A percentile compares a stretch with the other conserved stretches of the same genome.
Evolutionary conservation across 2,329 filamentous ascomycete genomes (phyloP).

Genomic region (Fusarium gaditjirri): DNA sequence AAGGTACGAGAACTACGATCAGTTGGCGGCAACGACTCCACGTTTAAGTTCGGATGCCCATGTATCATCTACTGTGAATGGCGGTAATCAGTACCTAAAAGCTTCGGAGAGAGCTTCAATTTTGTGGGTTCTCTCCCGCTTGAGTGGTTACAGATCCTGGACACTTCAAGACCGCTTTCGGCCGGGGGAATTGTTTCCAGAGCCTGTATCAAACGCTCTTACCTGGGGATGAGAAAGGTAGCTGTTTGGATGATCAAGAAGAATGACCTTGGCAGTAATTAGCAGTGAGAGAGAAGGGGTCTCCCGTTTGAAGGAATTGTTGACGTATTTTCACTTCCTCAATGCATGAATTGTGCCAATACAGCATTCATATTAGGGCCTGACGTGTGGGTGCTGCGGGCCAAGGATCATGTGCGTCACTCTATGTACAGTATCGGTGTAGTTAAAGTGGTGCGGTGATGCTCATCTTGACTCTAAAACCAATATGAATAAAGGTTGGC

Average conservation of each 20-base stretch:
- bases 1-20: constrained; percentile 26
- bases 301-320: background rate
- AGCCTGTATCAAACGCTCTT: constrained; percentile 15
- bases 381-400: constrained; percentile 44
- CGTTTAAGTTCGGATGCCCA: background rate
- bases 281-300: background rate
- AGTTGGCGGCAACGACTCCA: constrained; percentile 5
- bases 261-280: constrained; percentile 7
- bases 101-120: constrained; percentile 27
- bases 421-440: constrained; percentile 33
- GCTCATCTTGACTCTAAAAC: background rate
- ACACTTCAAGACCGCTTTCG: constrained; percentile 23
- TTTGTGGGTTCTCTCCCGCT: constrained; percentile 33
- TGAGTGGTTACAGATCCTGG: constrained; percentile 25
- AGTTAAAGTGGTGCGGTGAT: constrained; percentile 30
- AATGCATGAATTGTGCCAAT: constrained; percentile 42
- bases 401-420: constrained; percentile 39
- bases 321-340: constrained; percentile 1
- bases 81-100: constrained; percentile 26
- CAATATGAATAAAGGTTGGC: constrained; percentile 1
- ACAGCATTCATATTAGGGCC: constrained; percentile 45
- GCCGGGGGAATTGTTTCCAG: constrained; percentile 22
- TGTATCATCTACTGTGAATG: constrained; percentile 6
- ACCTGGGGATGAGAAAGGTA: constrained; percentile 26
- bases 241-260: constrained; percentile 7